Conservation (phyloP, 371 early-diverging fungal species). For the Mucor velutinosus region DNA sequence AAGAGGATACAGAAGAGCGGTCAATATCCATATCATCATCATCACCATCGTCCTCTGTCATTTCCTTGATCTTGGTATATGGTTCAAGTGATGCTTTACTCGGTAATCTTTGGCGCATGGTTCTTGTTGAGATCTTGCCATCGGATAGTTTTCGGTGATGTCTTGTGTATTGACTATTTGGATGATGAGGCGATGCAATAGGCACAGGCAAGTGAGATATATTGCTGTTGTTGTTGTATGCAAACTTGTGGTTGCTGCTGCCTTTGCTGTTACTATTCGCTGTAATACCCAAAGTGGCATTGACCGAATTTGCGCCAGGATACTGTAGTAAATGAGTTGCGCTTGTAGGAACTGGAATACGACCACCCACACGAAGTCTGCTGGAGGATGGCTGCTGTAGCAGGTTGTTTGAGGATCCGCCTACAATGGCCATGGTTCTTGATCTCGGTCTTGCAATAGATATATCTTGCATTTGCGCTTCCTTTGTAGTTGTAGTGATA, state of each 20-base stretch:
- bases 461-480: neutral
- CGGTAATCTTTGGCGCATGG: constrained; percentile 37
- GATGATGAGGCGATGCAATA: constrained; percentile 3
- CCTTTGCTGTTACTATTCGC: neutral
- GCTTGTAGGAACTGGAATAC: constrained; percentile 9
- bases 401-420: neutral
- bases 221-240: neutral
- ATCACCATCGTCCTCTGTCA: constrained; percentile 55
- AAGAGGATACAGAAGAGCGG: neutral
- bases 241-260: neutral
- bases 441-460: constrained; percentile 14
- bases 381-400: neutral
- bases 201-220: constrained; percentile 25
- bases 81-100: constrained; percentile 62
- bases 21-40: constrained; percentile 21
- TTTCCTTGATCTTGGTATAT: constrained; percentile 59
- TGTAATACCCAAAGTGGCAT: neutral
- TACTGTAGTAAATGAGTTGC: neutral
- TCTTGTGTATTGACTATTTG: neutral
- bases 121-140: constrained; percentile 18
- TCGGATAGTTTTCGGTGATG: constrained; percentile 12
- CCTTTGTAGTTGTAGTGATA: neutral
- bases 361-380: neutral
- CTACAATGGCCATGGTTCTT: constrained; percentile 18
- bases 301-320: neutral